These are phyloP conservation scores for Calonectria pseudoreteaudii DNA, from an alignment of 2,329 filamentous ascomycete species.

Conservation along the genomic window DNA sequence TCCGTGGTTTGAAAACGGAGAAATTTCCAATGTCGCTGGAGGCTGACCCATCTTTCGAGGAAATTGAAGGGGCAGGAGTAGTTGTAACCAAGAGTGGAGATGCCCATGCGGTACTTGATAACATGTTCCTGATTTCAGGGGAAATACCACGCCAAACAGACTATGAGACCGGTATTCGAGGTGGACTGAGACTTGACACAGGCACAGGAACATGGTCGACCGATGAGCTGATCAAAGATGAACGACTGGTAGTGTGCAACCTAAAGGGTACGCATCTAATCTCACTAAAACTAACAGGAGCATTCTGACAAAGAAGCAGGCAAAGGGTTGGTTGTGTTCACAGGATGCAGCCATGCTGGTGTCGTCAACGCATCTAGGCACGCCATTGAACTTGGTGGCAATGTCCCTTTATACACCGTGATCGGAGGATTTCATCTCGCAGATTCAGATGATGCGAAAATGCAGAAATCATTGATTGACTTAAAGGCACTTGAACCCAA, in stretches of 20 bases:
- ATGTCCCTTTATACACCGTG: slow-evolving; percentile 59
- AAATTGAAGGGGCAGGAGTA: slow-evolving; percentile 47
- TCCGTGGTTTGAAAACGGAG: slow-evolving; percentile 58
- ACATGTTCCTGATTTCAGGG: slow-evolving; percentile 65
- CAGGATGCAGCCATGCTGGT: slow-evolving; percentile 67
- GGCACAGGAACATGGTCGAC: slow-evolving; percentile 56
- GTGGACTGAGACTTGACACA: slow-evolving; percentile 56
- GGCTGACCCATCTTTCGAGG: slow-evolving; percentile 63
- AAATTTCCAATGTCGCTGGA: slow-evolving; percentile 59
- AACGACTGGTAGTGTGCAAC: slow-evolving; percentile 65
- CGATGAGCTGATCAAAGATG: slow-evolving; percentile 63
- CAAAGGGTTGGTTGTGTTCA: slow-evolving; percentile 64
- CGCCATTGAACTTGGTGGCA: slow-evolving; percentile 52
- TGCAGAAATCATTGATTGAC: slow-evolving; percentile 59
- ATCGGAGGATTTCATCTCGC: slow-evolving; percentile 67
- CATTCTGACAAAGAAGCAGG: not conserved
- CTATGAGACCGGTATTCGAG: slow-evolving; percentile 61
- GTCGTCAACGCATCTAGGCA: slow-evolving; percentile 64
- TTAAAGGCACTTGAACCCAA: slow-evolving; percentile 59
- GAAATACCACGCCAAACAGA: slow-evolving; percentile 61
- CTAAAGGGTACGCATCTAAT: slow-evolving; percentile 55
- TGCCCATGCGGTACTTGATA: slow-evolving; percentile 59
- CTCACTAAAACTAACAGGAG: not conserved
- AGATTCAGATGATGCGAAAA: slow-evolving; percentile 55
- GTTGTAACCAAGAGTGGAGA: slow-evolving; percentile 52